These are phyloP conservation scores for Polychaeton citri DNA, from an alignment of 2,329 filamentous ascomycete genomes.

Conservation along the genomic window DNA sequence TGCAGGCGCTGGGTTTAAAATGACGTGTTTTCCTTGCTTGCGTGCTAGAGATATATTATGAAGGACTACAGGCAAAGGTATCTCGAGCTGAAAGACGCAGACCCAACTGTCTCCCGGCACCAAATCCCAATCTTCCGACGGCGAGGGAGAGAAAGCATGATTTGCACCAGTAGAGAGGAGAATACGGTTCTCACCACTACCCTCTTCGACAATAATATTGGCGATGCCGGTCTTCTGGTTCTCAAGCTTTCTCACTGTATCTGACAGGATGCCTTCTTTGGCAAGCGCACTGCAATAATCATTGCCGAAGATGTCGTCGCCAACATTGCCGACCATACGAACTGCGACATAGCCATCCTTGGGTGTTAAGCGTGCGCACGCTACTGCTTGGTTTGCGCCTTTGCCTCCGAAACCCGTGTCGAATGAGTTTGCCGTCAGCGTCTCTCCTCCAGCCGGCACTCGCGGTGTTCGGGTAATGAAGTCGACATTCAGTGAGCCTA, in stretches of 20 bases:
- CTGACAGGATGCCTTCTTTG: conserved; percentile 30
- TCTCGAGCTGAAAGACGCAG: conserved; percentile 34
- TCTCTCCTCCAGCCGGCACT: conserved; percentile 75
- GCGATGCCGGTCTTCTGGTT: conserved; percentile 35
- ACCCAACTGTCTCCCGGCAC: conserved; percentile 28
- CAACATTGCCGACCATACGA: conserved; percentile 37
- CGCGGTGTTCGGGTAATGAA: conserved; percentile 78
- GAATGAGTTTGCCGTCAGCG: conserved; percentile 66
- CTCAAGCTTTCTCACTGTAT: conserved; percentile 25
- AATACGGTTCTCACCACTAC: conserved; percentile 35
- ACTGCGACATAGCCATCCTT: conserved; percentile 24
- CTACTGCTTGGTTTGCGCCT: conserved; percentile 85
- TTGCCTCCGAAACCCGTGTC: conserved; percentile 78
- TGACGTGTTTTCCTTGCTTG: conserved; percentile 33
- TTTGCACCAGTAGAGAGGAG: conserved; percentile 37
- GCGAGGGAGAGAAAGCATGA: conserved; percentile 20
- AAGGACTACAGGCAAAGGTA: conserved; percentile 28
- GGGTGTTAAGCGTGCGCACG: conserved; percentile 15
- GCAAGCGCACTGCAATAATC: conserved; percentile 28
- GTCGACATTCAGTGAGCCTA: conserved; percentile 91
- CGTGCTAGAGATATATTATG: conserved; percentile 19
- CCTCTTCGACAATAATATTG: conserved; percentile 36
- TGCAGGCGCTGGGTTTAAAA: conserved; percentile 74
- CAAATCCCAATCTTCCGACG: conserved; percentile 20
- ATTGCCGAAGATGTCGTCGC: conserved; percentile 29